Base-by-base conservation (phyloP, 768 basidiomycete genomes). In the Xerocomus brunneocitrinus region DNA sequence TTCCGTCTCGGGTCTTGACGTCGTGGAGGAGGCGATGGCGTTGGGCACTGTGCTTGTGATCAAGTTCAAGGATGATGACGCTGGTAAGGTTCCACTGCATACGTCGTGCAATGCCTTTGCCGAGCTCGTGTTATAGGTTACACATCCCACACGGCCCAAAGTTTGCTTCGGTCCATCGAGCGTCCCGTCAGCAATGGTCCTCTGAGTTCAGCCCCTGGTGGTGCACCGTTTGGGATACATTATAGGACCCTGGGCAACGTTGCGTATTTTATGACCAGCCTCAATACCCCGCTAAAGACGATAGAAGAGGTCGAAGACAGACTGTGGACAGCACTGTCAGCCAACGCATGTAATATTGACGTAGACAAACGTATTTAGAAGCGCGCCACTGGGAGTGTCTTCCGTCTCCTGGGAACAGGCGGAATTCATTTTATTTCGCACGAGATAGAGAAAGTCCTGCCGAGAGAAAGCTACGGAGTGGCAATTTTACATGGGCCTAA, bases 201-300 rank as follows among this genome's bases (percentile, higher is more conserved):
- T 10, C 48, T 74, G n/a, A 73, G 79, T 5, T 55, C 75, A 0
- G 76, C 77, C 1, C 80, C 80, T 8, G 78, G 80, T 2, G 78
- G 82, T 34, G 75, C 74, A 16, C 74, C 81, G 5, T 85, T 85
- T 69, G 77, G 80, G 35, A 79, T 98, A 22, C 89, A 98, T 67
- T 93, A 80, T 58, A 79, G 95, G 53, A 94, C 95, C 0, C 72
- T 98, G 35, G 95, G 95, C 0, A 84, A 94, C 63, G 84, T 93
- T 8, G 87, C 87, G 16, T 95, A 95, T 67, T 89, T 94, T 65
- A 95, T 95, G 80, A 85, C 83, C 6, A 92, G 89, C 68, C 75
- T 95, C 38, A 93, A 92, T 64, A 93, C 89, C 1, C 68, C 71
- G 2, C 54, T 74, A 2, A 61, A 68, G 16, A 77, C 79, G 14